A percentile compares a stretch with the other conserved stretches of the same genome.
phyloP scores from a whole-genome alignment of 2,329 filamentous ascomycete species.

The Exophiala alcalophila region DNA sequence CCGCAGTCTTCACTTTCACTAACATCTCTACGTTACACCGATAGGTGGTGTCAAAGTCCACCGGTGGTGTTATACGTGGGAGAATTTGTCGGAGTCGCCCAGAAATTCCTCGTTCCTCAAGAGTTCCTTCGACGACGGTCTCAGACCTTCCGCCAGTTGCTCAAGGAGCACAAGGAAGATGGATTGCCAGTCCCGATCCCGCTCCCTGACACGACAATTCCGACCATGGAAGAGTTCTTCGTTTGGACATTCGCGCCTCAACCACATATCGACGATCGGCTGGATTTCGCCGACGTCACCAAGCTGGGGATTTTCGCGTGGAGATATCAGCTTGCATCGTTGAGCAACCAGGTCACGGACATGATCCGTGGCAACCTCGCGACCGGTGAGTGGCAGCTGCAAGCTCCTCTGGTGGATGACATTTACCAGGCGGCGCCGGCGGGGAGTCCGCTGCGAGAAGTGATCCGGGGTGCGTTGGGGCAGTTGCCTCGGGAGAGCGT shows the following conservation, averaged over 20 bases:
- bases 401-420: slow-evolving; percentile 17
- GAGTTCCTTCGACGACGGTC: slow-evolving; percentile 22
- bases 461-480: slow-evolving; percentile 22
- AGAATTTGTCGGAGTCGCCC: neutral
- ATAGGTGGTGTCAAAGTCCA: slow-evolving; percentile 23
- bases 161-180: neutral
- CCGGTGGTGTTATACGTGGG: slow-evolving; percentile 11
- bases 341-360: slow-evolving; percentile 27
- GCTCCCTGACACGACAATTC: slow-evolving; percentile 6
- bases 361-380: slow-evolving; percentile 21
- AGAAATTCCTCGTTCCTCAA: slow-evolving; percentile 10
- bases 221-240: slow-evolving; percentile 23
- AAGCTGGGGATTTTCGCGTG: slow-evolving; percentile 22
- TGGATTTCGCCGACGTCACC: slow-evolving; percentile 17
- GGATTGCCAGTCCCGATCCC: neutral
- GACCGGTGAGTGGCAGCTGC: slow-evolving; percentile 18
- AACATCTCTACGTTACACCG: neutral
- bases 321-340: slow-evolving; percentile 21
- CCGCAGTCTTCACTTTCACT: neutral
- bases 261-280: slow-evolving; percentile 14
- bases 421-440: slow-evolving; percentile 20
- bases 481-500: slow-evolving; percentile 8
- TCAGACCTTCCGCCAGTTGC: slow-evolving; percentile 13
- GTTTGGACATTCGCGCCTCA: slow-evolving; percentile 16
- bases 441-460: slow-evolving; percentile 20